Percentiles rank a stretch among this genome's conserved stretches.
Conservation (phyloP, 2,329 filamentous ascomycete genomes). For the Parasarocladium wereldwijsianum region DNA sequence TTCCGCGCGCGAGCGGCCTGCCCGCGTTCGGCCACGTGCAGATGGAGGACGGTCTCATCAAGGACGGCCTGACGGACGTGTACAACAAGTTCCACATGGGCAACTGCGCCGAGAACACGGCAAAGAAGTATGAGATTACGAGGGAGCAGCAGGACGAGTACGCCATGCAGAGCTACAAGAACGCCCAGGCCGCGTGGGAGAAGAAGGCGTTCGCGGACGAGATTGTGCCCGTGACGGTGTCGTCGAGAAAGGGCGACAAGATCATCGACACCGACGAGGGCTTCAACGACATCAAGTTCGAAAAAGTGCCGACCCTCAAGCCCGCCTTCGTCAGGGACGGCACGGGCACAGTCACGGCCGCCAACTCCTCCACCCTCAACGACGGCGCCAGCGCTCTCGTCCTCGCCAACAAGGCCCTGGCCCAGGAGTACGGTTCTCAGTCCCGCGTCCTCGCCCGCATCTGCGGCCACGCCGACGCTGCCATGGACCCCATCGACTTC, state of each 20-base stretch:
- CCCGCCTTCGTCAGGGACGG: constrained; percentile 81
- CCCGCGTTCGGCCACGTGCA: constrained; percentile 78
- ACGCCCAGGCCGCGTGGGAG: constrained; percentile 82
- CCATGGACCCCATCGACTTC: constrained; percentile 85
- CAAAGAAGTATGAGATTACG: constrained; percentile 69
- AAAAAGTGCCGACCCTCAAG: constrained; percentile 76
- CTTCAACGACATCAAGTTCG: constrained; percentile 71
- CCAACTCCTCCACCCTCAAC: constrained; percentile 87
- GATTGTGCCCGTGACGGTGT: constrained; percentile 75
- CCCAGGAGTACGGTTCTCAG: constrained; percentile 60
- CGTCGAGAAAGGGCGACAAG: constrained; percentile 68
- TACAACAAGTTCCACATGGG: constrained; percentile 98
- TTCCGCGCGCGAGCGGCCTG: constrained; percentile 66
- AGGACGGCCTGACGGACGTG: constrained; percentile 90
- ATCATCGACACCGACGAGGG: constrained; percentile 77
- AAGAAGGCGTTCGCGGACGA: constrained; percentile 74
- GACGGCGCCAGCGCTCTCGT: constrained; percentile 89
- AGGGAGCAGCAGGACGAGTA: constrained; percentile 84
- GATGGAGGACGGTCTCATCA: constrained; percentile 82
- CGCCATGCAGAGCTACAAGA: constrained; percentile 76
- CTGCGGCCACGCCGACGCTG: constrained; percentile 75
- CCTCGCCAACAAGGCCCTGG: constrained; percentile 65
- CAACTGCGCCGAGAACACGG: constrained; percentile 87
- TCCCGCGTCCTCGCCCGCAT: constrained; percentile 81
- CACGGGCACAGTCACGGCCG: constrained; percentile 81